A percentile compares a stretch with the other conserved stretches of the same genome.
phyloP scores from a whole-genome alignment of 139 green algal species.

The Chlorella sp. region DNA sequence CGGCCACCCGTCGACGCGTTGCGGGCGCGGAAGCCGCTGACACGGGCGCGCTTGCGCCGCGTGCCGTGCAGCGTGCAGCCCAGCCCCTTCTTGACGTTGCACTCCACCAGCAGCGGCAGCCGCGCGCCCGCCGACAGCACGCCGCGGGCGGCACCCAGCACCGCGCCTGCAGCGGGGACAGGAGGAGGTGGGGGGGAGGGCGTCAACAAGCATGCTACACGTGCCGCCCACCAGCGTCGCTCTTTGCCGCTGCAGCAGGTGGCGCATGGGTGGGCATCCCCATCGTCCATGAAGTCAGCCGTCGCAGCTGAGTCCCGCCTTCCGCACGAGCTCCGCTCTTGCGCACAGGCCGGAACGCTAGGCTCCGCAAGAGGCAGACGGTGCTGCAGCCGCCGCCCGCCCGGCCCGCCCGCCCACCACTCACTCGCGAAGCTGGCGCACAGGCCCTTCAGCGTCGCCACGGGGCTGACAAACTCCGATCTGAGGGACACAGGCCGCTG shows the following conservation, averaged over 20 bases:
- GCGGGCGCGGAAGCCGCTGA: conserved; percentile 73
- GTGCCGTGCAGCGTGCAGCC: conserved; percentile 66
- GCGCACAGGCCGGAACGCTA: too few species aligned
- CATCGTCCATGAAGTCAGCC: too few species aligned
- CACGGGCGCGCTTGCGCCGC: conserved; percentile 63
- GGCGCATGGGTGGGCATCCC: too few species aligned
- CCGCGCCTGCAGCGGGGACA: conserved; percentile 30
- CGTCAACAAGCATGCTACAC: too few species aligned
- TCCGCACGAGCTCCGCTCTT: too few species aligned
- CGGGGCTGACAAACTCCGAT: conserved; percentile 33
- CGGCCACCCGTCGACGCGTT: conserved; percentile 62
- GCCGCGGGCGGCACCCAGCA: conserved; percentile 13
- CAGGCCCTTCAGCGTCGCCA: conserved; percentile 33
- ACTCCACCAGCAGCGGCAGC: conserved; percentile 63
- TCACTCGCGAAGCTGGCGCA: conserved; percentile 40
- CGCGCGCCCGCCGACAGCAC: conserved; percentile 26
- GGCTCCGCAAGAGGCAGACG: background rate
- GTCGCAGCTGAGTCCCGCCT: too few species aligned
- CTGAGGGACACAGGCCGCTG: too few species aligned
- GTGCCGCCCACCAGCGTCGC: too few species aligned
- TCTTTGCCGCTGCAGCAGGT: too few species aligned
- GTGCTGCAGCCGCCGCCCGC: background rate
- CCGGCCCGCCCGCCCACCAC: background rate
- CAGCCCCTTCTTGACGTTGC: conserved; percentile 70
- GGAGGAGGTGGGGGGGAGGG: too few species aligned